A percentile compares a stretch with the other conserved stretches of the same genome.
These are phyloP conservation scores for Arabidopsis suecica DNA, from an alignment of 345 rosid species.

Conservation along the genomic window DNA sequence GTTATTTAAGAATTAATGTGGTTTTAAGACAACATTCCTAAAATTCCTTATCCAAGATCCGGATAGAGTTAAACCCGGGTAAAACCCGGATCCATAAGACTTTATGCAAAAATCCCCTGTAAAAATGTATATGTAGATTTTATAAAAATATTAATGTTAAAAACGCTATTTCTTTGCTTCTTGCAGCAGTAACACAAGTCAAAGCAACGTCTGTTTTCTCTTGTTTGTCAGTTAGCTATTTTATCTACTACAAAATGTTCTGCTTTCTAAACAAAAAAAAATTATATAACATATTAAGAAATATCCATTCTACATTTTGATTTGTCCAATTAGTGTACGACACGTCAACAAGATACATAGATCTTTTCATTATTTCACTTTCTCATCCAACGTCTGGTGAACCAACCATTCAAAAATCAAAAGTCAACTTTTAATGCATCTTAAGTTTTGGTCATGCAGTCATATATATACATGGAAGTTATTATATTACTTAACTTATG, in stretches of 20 bases:
- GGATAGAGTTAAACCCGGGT: too few relatives aligned
- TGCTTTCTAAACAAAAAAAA: slow-evolving; percentile 31
- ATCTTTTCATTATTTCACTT: slow-evolving; percentile 1
- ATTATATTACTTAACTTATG: slow-evolving; percentile 1
- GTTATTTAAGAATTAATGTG: too few relatives aligned
- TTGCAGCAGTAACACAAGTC: slow-evolving; percentile 36
- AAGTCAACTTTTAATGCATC: slow-evolving; percentile 31
- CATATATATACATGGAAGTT: slow-evolving; percentile 18
- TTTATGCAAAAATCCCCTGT: too few relatives aligned
- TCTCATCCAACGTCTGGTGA: slow-evolving; percentile 66
- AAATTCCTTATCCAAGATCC: too few relatives aligned
- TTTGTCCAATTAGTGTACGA: slow-evolving; percentile 3
- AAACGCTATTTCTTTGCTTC: slow-evolving; percentile 3
- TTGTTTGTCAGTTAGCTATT: slow-evolving; percentile 39
- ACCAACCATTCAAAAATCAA: slow-evolving; percentile 84
- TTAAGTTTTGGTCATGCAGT: slow-evolving; percentile 29
- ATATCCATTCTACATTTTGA: slow-evolving; percentile 8
- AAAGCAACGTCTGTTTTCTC: slow-evolving; percentile 39
- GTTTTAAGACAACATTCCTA: too few relatives aligned
- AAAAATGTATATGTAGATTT: too few relatives aligned
- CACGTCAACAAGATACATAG: background rate
- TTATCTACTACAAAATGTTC: slow-evolving; percentile 27
- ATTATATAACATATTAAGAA: slow-evolving; percentile 9
- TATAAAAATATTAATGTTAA: background rate
- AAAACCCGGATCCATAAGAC: too few relatives aligned